Percentiles rank a stretch among this genome's conserved stretches.
These are phyloP conservation scores for Dendrobium nobile DNA, from an alignment of 106 monocot genomes.

Conservation along the genomic window DNA sequence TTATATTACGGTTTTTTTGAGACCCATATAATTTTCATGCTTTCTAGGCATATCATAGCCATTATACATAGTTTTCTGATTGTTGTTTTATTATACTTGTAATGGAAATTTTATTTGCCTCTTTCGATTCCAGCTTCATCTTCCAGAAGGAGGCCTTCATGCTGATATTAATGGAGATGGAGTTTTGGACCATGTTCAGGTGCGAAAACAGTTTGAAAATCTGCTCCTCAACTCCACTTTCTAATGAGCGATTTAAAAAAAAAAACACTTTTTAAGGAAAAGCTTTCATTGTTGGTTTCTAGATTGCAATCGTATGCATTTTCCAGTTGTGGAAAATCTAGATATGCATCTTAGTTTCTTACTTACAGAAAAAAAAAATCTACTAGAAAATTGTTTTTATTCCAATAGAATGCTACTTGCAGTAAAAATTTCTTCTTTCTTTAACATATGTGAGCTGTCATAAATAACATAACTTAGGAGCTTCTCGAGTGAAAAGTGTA, in stretches of 20 bases:
- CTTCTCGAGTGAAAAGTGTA: no score
- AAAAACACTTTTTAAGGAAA: no score
- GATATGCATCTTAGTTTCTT: background rate
- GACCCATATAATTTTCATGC: background rate
- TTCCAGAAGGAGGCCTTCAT: conserved; percentile 95
- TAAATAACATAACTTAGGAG: no score
- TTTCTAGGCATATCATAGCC: background rate
- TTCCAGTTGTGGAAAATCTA: background rate
- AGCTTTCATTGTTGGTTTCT: background rate
- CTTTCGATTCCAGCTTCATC: conserved; percentile 64
- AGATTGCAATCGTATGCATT: background rate
- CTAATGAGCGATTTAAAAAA: no score
- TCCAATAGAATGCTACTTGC: no score
- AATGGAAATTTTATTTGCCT: conserved; percentile 8
- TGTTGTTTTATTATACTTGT: background rate
- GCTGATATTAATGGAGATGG: conserved; percentile 99
- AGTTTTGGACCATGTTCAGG: conserved; percentile 99
- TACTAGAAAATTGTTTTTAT: no score
- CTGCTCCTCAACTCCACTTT: background rate
- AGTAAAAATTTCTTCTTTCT: no score
- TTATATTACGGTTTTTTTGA: background rate
- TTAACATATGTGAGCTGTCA: no score
- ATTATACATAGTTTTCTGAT: background rate
- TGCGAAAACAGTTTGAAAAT: conserved; percentile 11
- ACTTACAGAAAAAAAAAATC: no score